Percentiles rank a stretch among this genome's conserved stretches.
Evolutionary conservation across 1,284 basidiomycete genomes (phyloP).

Genomic region (Leccinum subrobustum): DNA sequence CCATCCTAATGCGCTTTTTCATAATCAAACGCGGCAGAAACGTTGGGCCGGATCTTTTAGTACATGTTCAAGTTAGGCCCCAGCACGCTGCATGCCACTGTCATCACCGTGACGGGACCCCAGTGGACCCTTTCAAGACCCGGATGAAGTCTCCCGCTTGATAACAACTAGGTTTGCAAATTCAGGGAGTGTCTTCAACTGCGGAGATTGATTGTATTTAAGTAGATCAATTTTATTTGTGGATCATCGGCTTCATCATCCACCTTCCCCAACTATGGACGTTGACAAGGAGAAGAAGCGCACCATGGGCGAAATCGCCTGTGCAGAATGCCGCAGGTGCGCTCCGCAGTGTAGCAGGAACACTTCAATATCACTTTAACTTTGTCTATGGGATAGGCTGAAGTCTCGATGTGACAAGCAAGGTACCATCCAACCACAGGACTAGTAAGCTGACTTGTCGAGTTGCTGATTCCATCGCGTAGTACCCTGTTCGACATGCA

Average conservation of each 20-base stretch:
- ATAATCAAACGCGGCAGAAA: not conserved
- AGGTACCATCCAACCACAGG: slow-evolving; percentile 24
- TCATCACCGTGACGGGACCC: not conserved
- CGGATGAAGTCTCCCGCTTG: not conserved
- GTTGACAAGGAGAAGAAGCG: slow-evolving; percentile 18
- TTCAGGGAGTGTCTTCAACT: not conserved
- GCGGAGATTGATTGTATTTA: slow-evolving; percentile 6
- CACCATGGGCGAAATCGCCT: slow-evolving; percentile 42
- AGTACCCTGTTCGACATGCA: slow-evolving; percentile 28
- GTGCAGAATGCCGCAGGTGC: slow-evolving; percentile 42
- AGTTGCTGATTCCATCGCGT: not conserved
- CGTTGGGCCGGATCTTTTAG: not conserved
- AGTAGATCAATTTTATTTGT: not conserved
- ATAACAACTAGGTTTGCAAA: not conserved
- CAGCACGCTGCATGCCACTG: not conserved
- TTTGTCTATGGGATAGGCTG: slow-evolving; percentile 10
- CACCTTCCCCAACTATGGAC: slow-evolving; percentile 11
- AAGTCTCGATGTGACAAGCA: slow-evolving; percentile 26
- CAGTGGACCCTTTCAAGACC: not conserved
- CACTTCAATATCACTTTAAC: not conserved
- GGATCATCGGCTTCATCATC: not conserved
- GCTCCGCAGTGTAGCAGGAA: slow-evolving; percentile 3
- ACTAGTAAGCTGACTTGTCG: not conserved
- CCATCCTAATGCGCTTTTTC: not conserved
- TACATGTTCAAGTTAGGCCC: not conserved